Conservation (phyloP, 2,329 filamentous ascomycete genomes). For the Colletotrichum tropicale region DNA sequence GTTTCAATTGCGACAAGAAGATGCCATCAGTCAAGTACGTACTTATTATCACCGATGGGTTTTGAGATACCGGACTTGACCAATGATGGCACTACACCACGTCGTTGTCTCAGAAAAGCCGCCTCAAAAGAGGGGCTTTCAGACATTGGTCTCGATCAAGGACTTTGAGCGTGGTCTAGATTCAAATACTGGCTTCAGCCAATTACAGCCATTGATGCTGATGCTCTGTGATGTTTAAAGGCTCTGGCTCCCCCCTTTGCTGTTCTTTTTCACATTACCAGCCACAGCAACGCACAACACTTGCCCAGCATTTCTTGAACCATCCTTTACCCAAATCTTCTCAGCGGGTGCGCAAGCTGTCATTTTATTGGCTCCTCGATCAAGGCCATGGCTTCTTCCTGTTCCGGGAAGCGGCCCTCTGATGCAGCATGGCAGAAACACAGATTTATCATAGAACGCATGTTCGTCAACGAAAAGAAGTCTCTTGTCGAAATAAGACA, state of each 20-base stretch:
- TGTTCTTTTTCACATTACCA: too few relatives aligned
- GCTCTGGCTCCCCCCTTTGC: not conserved
- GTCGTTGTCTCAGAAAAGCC: fast-evolving
- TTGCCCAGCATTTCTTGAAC: too few relatives aligned
- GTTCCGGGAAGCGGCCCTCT: not conserved
- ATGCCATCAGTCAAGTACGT: too few relatives aligned
- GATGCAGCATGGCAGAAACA: not conserved
- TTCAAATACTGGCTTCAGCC: not conserved
- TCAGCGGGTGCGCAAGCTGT: too few relatives aligned
- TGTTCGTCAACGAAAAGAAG: not conserved
- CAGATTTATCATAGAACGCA: not conserved
- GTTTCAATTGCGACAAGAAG: too few relatives aligned
- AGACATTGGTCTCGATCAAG: too few relatives aligned
- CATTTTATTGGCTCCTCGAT: not conserved
- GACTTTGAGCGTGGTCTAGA: not conserved
- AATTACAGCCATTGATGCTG: not conserved
- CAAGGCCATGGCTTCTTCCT: not conserved
- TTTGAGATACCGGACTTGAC: not conserved
- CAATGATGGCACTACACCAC: not conserved
- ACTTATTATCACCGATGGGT: too few relatives aligned
- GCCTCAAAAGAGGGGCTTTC: not conserved
- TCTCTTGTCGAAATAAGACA: not conserved
- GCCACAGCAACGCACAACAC: too few relatives aligned
- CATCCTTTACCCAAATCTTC: too few relatives aligned
- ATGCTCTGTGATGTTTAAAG: too few relatives aligned